Evolutionary conservation across 1,139 yeast species (phyloP).

Genomic region (Entelexis paramagnoliae): DNA sequence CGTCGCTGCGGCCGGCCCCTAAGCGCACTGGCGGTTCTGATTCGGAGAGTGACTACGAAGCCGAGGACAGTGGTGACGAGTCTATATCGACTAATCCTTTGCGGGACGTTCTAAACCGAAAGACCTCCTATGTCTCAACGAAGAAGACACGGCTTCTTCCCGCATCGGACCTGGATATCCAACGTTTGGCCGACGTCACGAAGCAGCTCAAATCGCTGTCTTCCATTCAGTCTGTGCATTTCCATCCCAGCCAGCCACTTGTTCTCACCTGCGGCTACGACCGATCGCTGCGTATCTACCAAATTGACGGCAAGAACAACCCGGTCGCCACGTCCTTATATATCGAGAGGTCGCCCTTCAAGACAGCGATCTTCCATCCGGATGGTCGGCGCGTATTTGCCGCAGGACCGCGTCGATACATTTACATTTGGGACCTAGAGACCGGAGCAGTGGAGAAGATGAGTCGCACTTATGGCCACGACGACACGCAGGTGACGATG

Average conservation of each 20-base stretch:
- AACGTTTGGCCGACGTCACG: conserved; percentile 80
- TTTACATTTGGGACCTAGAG: conserved; percentile 84
- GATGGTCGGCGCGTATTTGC: conserved; percentile 55
- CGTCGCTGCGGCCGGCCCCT: conserved; percentile 25
- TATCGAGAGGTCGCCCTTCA: conserved; percentile 62
- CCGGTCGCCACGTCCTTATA: conserved; percentile 72
- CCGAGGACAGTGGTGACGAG: conserved; percentile 23
- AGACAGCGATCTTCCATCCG: conserved; percentile 56
- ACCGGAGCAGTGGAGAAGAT: conserved; percentile 72
- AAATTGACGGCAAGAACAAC: conserved; percentile 83
- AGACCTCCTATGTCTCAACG: conserved; percentile 46
- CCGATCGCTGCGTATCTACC: conserved; percentile 72
- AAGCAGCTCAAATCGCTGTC: conserved; percentile 55
- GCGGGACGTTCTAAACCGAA: conserved; percentile 47
- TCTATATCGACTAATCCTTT: conserved; percentile 36
- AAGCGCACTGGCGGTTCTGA: conserved; percentile 24
- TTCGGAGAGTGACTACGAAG: conserved; percentile 27
- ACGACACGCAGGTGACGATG: conserved; percentile 67
- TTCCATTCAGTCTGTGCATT: conserved; percentile 71
- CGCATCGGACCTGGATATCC: conserved; percentile 59
- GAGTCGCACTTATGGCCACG: conserved; percentile 85
- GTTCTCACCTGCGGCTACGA: conserved; percentile 88
- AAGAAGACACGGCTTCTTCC: conserved; percentile 49
- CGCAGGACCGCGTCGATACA: conserved; percentile 84
- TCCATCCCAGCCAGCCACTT: conserved; percentile 80